Evolutionary conservation across 257 asterid species (phyloP), one percentile per base, ranked within the genome.

Genomic region (Gynochthodes officinalis): DNA sequence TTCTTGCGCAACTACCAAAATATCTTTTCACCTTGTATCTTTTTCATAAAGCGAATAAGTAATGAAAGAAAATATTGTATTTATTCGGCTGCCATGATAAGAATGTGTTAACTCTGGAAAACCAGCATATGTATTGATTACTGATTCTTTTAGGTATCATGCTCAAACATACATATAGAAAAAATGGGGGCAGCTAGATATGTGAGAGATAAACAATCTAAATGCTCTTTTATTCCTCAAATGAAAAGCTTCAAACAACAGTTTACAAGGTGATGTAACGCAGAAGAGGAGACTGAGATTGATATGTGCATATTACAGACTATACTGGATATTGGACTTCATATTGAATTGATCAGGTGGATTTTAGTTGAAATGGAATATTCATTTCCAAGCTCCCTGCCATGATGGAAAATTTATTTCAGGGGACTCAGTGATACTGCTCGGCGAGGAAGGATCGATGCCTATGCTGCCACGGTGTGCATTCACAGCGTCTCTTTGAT

Each of bases 401-500:
- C 10, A 28, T 28, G 43, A 30, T 27, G 46, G 46, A 40, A 43
- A 39, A 21, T 52, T 50, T 35, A 7, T 77, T 81, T 23, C 87
- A 89, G 97, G 76, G 96, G 97, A 60, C 77, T 89, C 44, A 55
- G 83, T 64, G 86, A 76, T 78, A 79, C 94, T 73, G 88, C 67
- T 32, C 94, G 90, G 18, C 81, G 78, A 57, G 91, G 82, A 78
- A 82, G 63, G 32, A 44, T 82, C 4, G 98, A 93, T 54, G 97
- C 98, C n/a, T 93, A 89, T 65, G 97, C 97, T 55, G 97, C 98
- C 37, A 75, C 84, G 95, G 97, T 91, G 73, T 70, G 89, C 50
- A 50, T 72, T 61, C 62, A 27, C 46, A 46, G n/a, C n/a, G n/a
- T n/a, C 50, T 46, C 11, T 46, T 46, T 46, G 50, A 1, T 6